Evolutionary conservation across 768 basidiomycete genomes (phyloP).

Genomic region (Leccinum sublutescens): DNA sequence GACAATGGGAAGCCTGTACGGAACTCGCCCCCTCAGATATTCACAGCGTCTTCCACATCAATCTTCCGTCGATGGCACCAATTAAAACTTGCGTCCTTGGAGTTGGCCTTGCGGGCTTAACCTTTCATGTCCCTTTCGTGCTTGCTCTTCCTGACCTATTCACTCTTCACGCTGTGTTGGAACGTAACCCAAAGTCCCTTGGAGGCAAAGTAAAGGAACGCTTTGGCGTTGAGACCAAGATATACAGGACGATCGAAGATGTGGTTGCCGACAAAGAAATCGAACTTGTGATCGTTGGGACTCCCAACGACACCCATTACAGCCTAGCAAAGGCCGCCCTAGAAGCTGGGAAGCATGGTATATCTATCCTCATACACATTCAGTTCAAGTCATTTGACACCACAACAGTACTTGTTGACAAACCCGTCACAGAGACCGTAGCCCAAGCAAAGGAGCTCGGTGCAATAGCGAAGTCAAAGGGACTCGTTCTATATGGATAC

Average conservation of each 20-base stretch:
- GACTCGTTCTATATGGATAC: constrained; percentile 65
- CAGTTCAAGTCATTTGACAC: constrained; percentile 2
- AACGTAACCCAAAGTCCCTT: constrained; percentile 60
- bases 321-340: constrained; percentile 61
- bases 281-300: constrained; percentile 66
- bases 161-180: constrained; percentile 69
- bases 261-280: constrained; percentile 63
- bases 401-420: constrained; percentile 68
- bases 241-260: constrained; percentile 58
- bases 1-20: not conserved
- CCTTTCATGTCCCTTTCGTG: constrained; percentile 81
- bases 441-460: constrained; percentile 61
- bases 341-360: constrained; percentile 73
- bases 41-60: not conserved
- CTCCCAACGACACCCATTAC: constrained; percentile 76
- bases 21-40: not conserved
- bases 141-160: constrained; percentile 69
- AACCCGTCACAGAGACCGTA: constrained; percentile 66
- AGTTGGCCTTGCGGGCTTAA: constrained; percentile 71
- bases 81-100: constrained; percentile 74
- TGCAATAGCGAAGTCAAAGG: constrained; percentile 54
- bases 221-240: constrained; percentile 57
- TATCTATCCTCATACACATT: constrained; percentile 6
- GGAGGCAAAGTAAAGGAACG: constrained; percentile 65
- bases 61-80: constrained; percentile 34